Conservation (phyloP, 176 grass and related monocot genomes). For the Typha latifolia region DNA sequence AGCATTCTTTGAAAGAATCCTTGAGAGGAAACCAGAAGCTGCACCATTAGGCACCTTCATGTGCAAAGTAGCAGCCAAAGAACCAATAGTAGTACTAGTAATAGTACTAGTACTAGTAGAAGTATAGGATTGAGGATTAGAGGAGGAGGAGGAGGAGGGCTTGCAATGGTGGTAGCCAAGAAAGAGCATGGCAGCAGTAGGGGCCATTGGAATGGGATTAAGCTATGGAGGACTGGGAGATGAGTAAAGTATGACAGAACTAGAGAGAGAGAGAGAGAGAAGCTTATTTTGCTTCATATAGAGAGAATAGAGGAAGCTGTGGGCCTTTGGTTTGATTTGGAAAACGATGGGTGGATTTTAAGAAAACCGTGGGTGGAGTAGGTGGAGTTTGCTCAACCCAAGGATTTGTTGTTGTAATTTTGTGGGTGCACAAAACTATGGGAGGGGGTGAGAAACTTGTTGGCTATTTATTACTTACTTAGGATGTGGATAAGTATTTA, state of each 20-base stretch:
- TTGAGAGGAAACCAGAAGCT: neutral
- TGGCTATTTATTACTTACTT: too few relatives aligned
- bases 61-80: neutral
- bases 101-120: neutral
- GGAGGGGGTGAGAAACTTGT: too few relatives aligned
- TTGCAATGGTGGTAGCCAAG: conserved; percentile 2
- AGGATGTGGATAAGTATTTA: too few relatives aligned
- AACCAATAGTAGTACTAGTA: neutral
- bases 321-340: too few relatives aligned
- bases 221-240: too few relatives aligned
- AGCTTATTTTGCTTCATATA: neutral
- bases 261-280: neutral
- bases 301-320: too few relatives aligned
- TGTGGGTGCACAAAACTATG: too few relatives aligned
- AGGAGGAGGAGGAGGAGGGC: neutral
- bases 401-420: too few relatives aligned
- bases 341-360: too few relatives aligned
- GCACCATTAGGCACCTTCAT: neutral
- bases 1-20: neutral
- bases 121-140: neutral
- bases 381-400: too few relatives aligned
- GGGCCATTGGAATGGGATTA: neutral
- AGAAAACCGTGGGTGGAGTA: too few relatives aligned
- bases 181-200: conserved; percentile 10
- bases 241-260: neutral